A percentile compares a stretch with the other conserved stretches of the same genome.
phyloP scores from a whole-genome alignment of 2,329 filamentous ascomycete genomes.

The Anthostomella pinea region DNA sequence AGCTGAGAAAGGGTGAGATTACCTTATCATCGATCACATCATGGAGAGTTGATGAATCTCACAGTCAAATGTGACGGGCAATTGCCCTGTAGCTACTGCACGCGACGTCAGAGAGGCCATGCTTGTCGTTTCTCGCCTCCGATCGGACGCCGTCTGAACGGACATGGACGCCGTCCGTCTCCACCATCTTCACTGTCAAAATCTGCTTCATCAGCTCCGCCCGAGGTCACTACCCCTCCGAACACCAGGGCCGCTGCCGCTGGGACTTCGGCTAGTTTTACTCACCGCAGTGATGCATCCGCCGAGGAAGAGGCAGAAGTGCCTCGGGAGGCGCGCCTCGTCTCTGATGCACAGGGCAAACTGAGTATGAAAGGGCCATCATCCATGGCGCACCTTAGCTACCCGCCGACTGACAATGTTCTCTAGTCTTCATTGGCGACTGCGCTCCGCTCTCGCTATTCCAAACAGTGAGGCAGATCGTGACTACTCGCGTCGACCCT shows the following conservation, averaged over 20 bases:
- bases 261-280: conserved; percentile 7
- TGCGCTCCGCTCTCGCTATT: conserved; percentile 56
- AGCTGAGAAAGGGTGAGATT: conserved; percentile 44
- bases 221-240: conserved; percentile 2
- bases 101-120: conserved; percentile 39
- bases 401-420: neutral
- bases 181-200: conserved; percentile 8
- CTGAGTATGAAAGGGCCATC: conserved; percentile 32
- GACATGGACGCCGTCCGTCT: conserved; percentile 16
- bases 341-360: conserved; percentile 52
- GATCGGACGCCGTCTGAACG: conserved; percentile 34
- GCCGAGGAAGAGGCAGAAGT: conserved; percentile 54
- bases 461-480: conserved; percentile 51
- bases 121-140: conserved; percentile 48
- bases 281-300: conserved; percentile 23
- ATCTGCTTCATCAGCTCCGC: neutral
- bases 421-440: conserved; percentile 50
- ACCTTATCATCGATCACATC: neutral
- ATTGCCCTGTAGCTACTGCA: conserved; percentile 52
- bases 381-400: neutral
- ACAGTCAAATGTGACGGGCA: conserved; percentile 52
- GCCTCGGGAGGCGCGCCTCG: conserved; percentile 49
- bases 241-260: neutral
- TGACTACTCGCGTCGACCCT: conserved; percentile 46
- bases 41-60: neutral